phyloP scores from a whole-genome alignment of 352 stramenopile genomes.

The Saprolegnia diclina region DNA sequence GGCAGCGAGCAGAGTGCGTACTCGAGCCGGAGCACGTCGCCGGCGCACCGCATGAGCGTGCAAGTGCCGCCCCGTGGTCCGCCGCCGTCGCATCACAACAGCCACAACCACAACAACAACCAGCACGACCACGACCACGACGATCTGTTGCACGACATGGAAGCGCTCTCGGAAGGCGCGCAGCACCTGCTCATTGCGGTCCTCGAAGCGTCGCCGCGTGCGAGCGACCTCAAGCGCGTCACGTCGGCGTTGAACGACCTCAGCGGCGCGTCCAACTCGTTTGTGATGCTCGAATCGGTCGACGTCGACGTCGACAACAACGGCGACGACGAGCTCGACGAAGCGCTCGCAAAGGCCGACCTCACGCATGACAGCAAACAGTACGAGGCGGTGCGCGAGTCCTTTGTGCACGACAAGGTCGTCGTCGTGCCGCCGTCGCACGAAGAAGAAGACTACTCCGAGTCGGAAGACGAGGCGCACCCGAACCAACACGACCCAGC shows the following conservation, averaged over 20 bases:
- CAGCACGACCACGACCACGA: not conserved
- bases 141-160: conserved; percentile 5
- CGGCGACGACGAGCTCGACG: conserved; percentile 17
- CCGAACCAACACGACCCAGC: not conserved
- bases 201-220: not conserved
- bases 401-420: not conserved
- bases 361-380: not conserved
- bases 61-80: not conserved
- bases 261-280: conserved; percentile 1
- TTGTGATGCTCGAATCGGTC: conserved; percentile 12
- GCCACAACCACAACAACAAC: not conserved
- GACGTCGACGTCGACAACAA: conserved; percentile 13
- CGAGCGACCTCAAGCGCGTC: not conserved
- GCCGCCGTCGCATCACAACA: not conserved
- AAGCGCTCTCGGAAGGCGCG: conserved; percentile 4
- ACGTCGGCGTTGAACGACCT: not conserved
- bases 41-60: not conserved
- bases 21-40: not conserved
- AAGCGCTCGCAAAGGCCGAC: conserved; percentile 20
- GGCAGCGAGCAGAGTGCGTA: not conserved
- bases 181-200: conserved; percentile 27
- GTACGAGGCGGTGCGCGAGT: not conserved
- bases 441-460: conserved; percentile 25
- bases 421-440: conserved; percentile 16
- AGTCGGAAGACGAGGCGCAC: conserved; percentile 23